These are phyloP conservation scores for Chaetomiaceae sp. DNA, from an alignment of 2,329 filamentous ascomycete genomes.

Conservation along the genomic window DNA sequence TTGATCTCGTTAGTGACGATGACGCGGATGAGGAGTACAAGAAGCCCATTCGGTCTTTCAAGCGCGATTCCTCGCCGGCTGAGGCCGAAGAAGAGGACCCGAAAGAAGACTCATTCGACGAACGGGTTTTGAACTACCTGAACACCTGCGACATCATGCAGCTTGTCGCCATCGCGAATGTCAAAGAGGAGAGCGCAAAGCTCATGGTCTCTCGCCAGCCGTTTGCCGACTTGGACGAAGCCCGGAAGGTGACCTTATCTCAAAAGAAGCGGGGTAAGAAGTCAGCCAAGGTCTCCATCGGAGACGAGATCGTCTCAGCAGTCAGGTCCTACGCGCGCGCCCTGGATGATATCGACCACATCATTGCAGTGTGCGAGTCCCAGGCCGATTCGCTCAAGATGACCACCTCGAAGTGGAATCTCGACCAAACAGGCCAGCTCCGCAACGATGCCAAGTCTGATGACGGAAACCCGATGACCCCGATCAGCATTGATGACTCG, in stretches of 20 bases:
- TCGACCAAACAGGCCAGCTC: conserved; percentile 43
- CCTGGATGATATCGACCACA: conserved; percentile 75
- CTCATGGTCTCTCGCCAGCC: conserved; percentile 69
- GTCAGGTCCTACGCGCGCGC: conserved; percentile 70
- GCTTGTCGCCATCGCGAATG: conserved; percentile 75
- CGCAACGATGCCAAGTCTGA: conserved; percentile 31
- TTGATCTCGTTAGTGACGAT: conserved; percentile 36
- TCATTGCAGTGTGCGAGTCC: conserved; percentile 70
- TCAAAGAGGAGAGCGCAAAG: conserved; percentile 64
- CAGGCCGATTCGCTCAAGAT: conserved; percentile 56
- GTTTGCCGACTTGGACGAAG: conserved; percentile 61
- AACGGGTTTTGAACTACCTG: conserved; percentile 68
- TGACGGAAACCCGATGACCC: conserved; percentile 39
- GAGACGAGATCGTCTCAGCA: conserved; percentile 47
- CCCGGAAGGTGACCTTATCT: conserved; percentile 58
- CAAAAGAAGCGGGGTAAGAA: conserved; percentile 44
- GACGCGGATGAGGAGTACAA: conserved; percentile 34
- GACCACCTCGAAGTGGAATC: conserved; percentile 44
- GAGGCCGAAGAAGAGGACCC: conserved; percentile 2
- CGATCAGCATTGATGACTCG: conserved; percentile 33
- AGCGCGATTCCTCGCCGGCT: conserved; percentile 7
- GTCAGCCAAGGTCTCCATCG: conserved; percentile 44
- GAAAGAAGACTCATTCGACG: conserved; percentile 19
- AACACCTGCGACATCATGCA: conserved; percentile 73
- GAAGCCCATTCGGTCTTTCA: conserved; percentile 10